A percentile compares a stretch with the other conserved stretches of the same genome.
Conservation (phyloP, 352 stramenopile species). For the Phytophthora hibernalis region DNA sequence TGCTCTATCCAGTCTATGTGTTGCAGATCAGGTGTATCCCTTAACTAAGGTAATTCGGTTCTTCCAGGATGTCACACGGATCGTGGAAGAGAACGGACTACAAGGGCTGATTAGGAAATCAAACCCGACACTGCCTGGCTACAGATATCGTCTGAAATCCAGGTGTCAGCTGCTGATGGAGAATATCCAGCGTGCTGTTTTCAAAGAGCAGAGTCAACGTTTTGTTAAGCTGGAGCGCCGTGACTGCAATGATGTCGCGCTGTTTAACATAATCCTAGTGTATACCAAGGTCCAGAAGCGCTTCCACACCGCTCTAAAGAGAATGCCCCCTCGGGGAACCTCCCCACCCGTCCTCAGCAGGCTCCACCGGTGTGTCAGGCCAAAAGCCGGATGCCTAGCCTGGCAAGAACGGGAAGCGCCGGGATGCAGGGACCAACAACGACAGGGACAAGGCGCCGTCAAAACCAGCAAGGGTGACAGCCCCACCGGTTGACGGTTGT, state of each 20-base stretch:
- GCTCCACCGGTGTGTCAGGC: neutral
- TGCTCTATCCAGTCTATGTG: slow-evolving; percentile 1
- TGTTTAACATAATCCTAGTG: slow-evolving; percentile 6
- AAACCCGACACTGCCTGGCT: neutral
- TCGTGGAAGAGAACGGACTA: slow-evolving; percentile 11
- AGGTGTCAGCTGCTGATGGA: slow-evolving; percentile 1
- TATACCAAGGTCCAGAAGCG: slow-evolving; percentile 4
- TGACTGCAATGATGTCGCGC: slow-evolving; percentile 14
- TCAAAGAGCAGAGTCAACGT: slow-evolving; percentile 4
- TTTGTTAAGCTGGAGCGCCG: slow-evolving; percentile 8
- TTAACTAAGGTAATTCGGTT: neutral
- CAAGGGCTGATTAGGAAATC: slow-evolving; percentile 11
- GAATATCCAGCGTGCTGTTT: neutral
- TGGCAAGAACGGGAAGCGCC: neutral
- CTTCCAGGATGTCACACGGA: slow-evolving; percentile 17
- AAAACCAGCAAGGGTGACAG: too few species aligned
- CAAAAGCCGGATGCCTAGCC: neutral
- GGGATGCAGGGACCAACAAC: too few species aligned
- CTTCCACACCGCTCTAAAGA: neutral
- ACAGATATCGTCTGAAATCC: slow-evolving; percentile 9
- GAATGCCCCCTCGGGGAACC: neutral
- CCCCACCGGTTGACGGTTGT: slow-evolving; percentile 2
- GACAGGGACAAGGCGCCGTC: too few species aligned
- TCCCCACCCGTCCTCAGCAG: neutral
- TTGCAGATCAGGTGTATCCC: slow-evolving; percentile 1